Percentiles rank a stretch among this genome's conserved stretches.
These are phyloP conservation scores for Kwoniella bestiolae DNA, from an alignment of 768 basidiomycete species.

Conservation along the genomic window DNA sequence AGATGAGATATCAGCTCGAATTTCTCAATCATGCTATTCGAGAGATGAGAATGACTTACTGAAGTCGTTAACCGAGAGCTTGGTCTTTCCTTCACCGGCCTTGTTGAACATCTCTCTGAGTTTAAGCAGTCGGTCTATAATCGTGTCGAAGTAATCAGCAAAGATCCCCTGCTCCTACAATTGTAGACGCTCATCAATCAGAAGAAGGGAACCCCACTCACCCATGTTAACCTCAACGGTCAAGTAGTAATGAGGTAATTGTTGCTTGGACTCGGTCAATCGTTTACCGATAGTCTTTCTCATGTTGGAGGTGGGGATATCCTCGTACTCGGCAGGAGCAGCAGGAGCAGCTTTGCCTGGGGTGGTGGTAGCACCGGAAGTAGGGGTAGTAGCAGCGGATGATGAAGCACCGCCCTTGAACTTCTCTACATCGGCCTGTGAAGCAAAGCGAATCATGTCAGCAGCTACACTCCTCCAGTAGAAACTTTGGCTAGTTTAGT, in stretches of 20 bases:
- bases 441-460: neutral
- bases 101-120: constrained; percentile 92
- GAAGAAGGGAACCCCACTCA: constrained; percentile 59
- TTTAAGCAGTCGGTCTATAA: constrained; percentile 68
- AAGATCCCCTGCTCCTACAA: neutral
- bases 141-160: constrained; percentile 8
- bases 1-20: neutral
- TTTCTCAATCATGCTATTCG: constrained; percentile 8
- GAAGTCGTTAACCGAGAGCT: constrained; percentile 97
- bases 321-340: constrained; percentile 70
- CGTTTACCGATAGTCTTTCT: constrained; percentile 89
- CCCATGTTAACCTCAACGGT: constrained; percentile 96
- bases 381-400: constrained; percentile 61
- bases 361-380: constrained; percentile 63
- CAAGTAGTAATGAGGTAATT: constrained; percentile 95
- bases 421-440: constrained; percentile 76
- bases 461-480: too few relatives aligned
- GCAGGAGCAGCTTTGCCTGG: constrained; percentile 60
- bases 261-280: constrained; percentile 89
- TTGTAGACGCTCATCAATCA: too few relatives aligned
- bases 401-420: constrained; percentile 66
- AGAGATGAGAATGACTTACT: constrained; percentile 50
- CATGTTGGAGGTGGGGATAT: constrained; percentile 91
- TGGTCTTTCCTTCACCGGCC: constrained; percentile 66
- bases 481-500: too few relatives aligned